Conservation (phyloP, 148 eudicot genomes). For the Silene uniflora region DNA sequence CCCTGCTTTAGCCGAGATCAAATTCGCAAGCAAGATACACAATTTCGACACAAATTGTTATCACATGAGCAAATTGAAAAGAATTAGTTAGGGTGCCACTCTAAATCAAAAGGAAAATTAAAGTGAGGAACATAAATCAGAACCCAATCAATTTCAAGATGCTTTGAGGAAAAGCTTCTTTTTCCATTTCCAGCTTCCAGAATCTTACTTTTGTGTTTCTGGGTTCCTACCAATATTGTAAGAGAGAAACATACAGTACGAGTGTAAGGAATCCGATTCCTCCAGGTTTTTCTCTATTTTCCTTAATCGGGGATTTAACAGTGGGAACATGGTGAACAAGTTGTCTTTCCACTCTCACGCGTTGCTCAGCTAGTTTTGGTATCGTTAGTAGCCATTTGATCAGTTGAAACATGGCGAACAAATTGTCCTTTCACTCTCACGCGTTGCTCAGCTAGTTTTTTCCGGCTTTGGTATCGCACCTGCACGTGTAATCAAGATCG, state of each 20-base stretch:
- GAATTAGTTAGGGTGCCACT: background rate
- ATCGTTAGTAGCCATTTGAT: constrained; percentile 14
- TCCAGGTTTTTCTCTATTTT: constrained; percentile 1
- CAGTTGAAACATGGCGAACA: constrained; percentile 41
- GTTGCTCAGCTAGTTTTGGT: constrained; percentile 43
- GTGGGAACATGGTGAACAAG: constrained; percentile 41
- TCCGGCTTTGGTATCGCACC: constrained; percentile 64
- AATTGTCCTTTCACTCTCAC: constrained; percentile 62
- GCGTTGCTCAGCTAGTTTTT: constrained; percentile 58
- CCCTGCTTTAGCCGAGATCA: background rate
- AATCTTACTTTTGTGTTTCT: constrained; percentile 15
- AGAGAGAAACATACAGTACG: background rate
- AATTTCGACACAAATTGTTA: background rate
- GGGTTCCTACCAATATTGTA: constrained; percentile 17
- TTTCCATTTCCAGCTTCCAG: constrained; percentile 3
- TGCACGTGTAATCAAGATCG: constrained; percentile 15
- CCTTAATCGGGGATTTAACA: background rate
- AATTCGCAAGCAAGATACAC: background rate
- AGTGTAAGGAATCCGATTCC: background rate
- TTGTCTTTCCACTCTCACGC: constrained; percentile 59
- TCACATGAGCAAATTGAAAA: background rate
- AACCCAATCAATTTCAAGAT: constrained; percentile 8
- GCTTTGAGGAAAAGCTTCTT: constrained; percentile 1
- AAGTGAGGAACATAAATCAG: constrained; percentile 4
- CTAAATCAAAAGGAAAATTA: background rate